phyloP scores from a whole-genome alignment of 2,329 filamentous ascomycete genomes.

The Biscogniauxia mediterranea region DNA sequence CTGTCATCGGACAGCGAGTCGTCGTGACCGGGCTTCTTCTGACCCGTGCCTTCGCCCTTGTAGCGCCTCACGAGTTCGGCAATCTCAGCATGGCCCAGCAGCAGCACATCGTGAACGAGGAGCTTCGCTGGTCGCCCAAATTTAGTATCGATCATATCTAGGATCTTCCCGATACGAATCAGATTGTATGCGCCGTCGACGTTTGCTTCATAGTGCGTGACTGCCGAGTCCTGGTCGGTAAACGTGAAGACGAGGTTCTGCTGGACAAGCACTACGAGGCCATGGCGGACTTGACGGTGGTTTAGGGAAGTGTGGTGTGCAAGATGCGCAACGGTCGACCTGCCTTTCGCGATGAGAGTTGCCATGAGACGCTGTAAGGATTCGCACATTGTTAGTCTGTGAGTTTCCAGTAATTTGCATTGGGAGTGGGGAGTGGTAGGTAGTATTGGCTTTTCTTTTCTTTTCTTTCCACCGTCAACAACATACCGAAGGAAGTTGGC shows the following conservation, averaged over 20 bases:
- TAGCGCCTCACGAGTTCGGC: slow-evolving; percentile 68
- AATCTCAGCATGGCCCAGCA: slow-evolving; percentile 74
- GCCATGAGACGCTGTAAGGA: slow-evolving; percentile 74
- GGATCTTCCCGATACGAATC: slow-evolving; percentile 76
- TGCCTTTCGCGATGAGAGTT: slow-evolving; percentile 73
- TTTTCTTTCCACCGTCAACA: slow-evolving; percentile 5
- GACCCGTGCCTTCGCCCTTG: slow-evolving; percentile 35
- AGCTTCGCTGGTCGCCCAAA: slow-evolving; percentile 73
- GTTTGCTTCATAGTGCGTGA: slow-evolving; percentile 82
- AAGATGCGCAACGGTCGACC: slow-evolving; percentile 69
- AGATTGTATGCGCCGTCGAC: slow-evolving; percentile 77
- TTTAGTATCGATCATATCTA: slow-evolving; percentile 70
- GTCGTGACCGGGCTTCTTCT: slow-evolving; percentile 15
- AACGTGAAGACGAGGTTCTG: slow-evolving; percentile 81
- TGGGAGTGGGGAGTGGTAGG: too few relatives aligned
- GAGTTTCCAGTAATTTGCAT: background rate
- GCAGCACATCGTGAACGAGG: slow-evolving; percentile 71
- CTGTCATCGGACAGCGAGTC: slow-evolving; percentile 1
- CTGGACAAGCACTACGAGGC: slow-evolving; percentile 80
- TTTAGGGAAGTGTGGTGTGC: slow-evolving; percentile 70
- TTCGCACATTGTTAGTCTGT: slow-evolving; percentile 13
- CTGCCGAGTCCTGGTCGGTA: slow-evolving; percentile 58
- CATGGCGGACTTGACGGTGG: slow-evolving; percentile 74
- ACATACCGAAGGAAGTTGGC: slow-evolving; percentile 87
- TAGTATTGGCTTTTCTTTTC: background rate